A percentile compares a stretch with the other conserved stretches of the same genome.
phyloP scores from a whole-genome alignment of 1,139 yeast genomes.

The Hansenula lynferdii region DNA sequence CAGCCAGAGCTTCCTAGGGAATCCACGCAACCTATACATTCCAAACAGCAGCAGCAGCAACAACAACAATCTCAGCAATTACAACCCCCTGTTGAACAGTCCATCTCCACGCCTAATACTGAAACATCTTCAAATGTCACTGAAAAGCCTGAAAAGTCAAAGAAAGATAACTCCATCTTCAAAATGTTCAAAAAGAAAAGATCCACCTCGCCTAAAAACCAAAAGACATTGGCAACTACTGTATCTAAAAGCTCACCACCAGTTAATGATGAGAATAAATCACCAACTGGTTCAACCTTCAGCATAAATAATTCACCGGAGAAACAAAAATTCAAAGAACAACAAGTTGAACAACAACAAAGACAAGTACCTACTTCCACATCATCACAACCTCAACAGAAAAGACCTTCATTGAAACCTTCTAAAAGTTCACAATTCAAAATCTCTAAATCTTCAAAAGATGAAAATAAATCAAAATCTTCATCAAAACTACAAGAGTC shows the following conservation, averaged over 20 bases:
- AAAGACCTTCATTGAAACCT: constrained; percentile 12
- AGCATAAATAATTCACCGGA: not conserved
- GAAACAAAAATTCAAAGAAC: not conserved
- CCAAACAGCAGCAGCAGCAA: not conserved
- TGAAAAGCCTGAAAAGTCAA: constrained; percentile 5
- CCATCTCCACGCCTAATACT: not conserved
- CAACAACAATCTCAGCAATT: not conserved
- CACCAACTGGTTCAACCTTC: not conserved
- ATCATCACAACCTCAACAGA: constrained; percentile 8
- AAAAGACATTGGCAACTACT: constrained; percentile 8
- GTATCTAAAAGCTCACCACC: not conserved
- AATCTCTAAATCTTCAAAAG: constrained; percentile 6
- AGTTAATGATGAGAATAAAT: constrained; percentile 1
- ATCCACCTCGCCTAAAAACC: constrained; percentile 11
- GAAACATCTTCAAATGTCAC: not conserved
- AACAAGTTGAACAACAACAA: not conserved
- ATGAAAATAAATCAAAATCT: constrained; percentile 1
- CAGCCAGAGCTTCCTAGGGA: too few relatives aligned
- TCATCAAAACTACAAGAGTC: constrained; percentile 13
- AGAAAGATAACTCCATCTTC: constrained; percentile 19
- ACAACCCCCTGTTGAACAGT: not conserved
- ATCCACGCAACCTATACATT: too few relatives aligned
- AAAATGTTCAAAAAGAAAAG: constrained; percentile 23
- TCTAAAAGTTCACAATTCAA: constrained; percentile 9
- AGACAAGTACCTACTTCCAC: too few relatives aligned